Evolutionary conservation across 2,329 filamentous ascomycete genomes (phyloP).

Genomic region (Colletotrichum eremochloae): DNA sequence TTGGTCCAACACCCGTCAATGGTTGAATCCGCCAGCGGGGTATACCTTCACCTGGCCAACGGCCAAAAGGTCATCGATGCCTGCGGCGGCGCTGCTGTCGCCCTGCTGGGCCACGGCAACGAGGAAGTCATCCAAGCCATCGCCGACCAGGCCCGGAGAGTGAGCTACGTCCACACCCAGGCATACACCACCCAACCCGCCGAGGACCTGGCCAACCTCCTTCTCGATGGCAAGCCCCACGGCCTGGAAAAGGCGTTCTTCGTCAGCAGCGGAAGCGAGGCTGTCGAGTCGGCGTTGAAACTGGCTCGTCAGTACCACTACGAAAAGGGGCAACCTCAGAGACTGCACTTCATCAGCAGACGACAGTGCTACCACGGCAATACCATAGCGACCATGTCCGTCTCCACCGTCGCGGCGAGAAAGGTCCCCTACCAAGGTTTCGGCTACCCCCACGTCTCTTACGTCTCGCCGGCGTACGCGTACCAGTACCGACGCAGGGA

Average conservation of each 20-base stretch:
- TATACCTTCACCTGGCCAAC: constrained; percentile 52
- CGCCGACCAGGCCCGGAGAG: constrained; percentile 46
- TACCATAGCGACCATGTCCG: constrained; percentile 60
- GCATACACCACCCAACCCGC: constrained; percentile 59
- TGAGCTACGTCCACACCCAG: constrained; percentile 49
- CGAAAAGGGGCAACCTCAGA: constrained; percentile 53
- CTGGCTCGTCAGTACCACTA: constrained; percentile 62
- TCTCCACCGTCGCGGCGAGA: constrained; percentile 50
- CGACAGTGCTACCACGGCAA: constrained; percentile 64
- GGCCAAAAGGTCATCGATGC: constrained; percentile 53
- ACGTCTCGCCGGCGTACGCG: constrained; percentile 60
- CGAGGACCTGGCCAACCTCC: constrained; percentile 48
- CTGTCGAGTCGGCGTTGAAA: constrained; percentile 63
- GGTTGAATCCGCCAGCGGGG: constrained; percentile 59
- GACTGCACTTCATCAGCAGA: constrained; percentile 59
- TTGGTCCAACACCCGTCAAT: constrained; percentile 47
- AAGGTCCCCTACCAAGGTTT: constrained; percentile 48
- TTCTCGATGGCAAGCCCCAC: constrained; percentile 35
- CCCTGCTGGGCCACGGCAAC: constrained; percentile 50
- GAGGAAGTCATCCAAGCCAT: constrained; percentile 49
- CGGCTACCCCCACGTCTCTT: constrained; percentile 45
- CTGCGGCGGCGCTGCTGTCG: constrained; percentile 53
- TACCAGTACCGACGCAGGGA: constrained; percentile 51
- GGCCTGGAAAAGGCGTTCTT: constrained; percentile 43
- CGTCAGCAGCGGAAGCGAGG: constrained; percentile 49